Base-by-base conservation (phyloP, 257 asterid genomes). In the Osmanthus fragrans region DNA sequence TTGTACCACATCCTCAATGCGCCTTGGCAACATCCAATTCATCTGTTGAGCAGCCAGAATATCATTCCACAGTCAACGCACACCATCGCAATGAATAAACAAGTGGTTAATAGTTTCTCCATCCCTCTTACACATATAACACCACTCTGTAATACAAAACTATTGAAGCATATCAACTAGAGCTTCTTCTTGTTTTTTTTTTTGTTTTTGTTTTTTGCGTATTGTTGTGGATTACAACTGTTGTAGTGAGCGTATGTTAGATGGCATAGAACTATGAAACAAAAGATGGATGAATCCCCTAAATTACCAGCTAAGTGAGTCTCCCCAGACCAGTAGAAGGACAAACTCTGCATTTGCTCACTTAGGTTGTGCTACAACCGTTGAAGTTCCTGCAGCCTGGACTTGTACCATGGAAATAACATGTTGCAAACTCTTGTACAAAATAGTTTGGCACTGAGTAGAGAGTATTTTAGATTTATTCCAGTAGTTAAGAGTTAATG, bases 391-490 rank as follows among this genome's bases (percentile, higher is more conserved):
- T 71, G 70, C 29, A 34, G 51, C 68, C 42, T 36, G 29, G 56
- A 76, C 54, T 73, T 39, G 64, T 23, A 73, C 37, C 63, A 37
- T 70, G 29, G 72, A 54, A 65, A 73, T 71, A 63, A 30, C 47
- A 49, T 58, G 77, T 33, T 60, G 65, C 70, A 78, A 70, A 3
- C 64, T 56, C 74, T 66, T 40, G 76, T 40, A 8, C 64, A 23
- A 34, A 74, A 49, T 60, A 21, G n/a, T 72, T 80, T 36, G 40
- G 32, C n/a, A 56, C 68, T 80, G 75, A 71, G 45, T 3, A 18
- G 16, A 58, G 29, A 73, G 37, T 66, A 33, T 72, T 34, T 63
- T 16, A 18, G 73, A 70, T 9, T 34, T 39, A 21, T 58, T 58
- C 13, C 0, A 58, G 66, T 58, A 39, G 23, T 13, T 21, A 21